Evolutionary conservation across 495 filamentous ascomycete genomes (phyloP), one percentile per base, ranked within the genome.

Genomic region (Aspergillus biplanus): DNA sequence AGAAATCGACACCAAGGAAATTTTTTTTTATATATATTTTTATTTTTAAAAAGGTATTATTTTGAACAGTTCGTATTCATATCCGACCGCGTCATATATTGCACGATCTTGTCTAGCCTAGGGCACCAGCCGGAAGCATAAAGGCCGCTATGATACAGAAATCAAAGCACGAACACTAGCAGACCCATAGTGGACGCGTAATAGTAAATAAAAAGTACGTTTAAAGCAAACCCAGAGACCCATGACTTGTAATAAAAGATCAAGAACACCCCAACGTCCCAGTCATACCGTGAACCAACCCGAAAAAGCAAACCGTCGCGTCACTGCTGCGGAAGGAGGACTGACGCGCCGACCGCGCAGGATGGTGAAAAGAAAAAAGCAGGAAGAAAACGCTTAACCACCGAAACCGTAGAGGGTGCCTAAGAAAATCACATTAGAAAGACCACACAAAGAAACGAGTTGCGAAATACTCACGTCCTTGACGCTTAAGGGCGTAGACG

Each of bases 401-500:
- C 94, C 94, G 88, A 98, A 98, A 87, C 94, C 94, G 85, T 98
- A 97, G 65, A 97, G 90, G 80, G 92, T 97, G 71, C 82, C 78
- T 80, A 65, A 56, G 59, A 58, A 15, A 37, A 2, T 57, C 35
- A 60, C 21, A 73, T 75, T 71, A 77, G 71, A 61, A 13, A 69
- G 52, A 61, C 73, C 66, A 78, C 47, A 37, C 18, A n/a, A 32
- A 37, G 21, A 4, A 31, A 50, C 15, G 11, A 44, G 9, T 32
- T 46, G n/a, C 39, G 42, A 52, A 44, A 61, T 65, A 81, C 78
- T 75, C 75, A 84, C 92, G 92, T 78, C 94, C 94, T 84, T 96
- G 92, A 80, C 94, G 87, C 90, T 96, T 96, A 77, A 97, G 90
- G 70, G 92, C 92, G 72, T 97, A 97, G 81, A 97, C 94, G 60